Evolutionary conservation across 2,329 filamentous ascomycete species (phyloP).

Genomic region (Penicillium sp.): DNA sequence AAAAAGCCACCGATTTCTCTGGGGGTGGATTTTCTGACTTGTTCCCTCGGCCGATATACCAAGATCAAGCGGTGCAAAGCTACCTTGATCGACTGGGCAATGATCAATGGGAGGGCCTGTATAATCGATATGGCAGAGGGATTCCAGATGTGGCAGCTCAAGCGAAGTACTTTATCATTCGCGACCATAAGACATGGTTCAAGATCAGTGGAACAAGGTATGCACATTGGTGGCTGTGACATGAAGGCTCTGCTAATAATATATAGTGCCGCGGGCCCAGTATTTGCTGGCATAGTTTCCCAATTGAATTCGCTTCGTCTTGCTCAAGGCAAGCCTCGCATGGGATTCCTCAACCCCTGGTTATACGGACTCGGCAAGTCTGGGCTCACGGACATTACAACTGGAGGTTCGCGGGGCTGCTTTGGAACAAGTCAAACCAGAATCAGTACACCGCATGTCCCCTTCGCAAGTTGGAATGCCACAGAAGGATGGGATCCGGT

Average conservation of each 20-base stretch:
- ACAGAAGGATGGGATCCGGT: conserved; percentile 49
- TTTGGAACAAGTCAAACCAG: conserved; percentile 33
- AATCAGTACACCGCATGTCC: conserved; percentile 32
- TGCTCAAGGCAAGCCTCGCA: conserved; percentile 46
- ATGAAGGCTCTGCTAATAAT: conserved; percentile 9
- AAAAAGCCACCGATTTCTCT: conserved; percentile 51
- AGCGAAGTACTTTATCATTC: conserved; percentile 39
- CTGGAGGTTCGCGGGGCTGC: conserved; percentile 47
- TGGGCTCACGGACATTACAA: conserved; percentile 48
- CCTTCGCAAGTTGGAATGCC: conserved; percentile 49
- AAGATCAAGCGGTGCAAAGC: conserved; percentile 40
- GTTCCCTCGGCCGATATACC: conserved; percentile 47
- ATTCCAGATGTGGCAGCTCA: conserved; percentile 61
- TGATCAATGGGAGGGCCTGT: conserved; percentile 42
- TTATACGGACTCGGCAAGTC: conserved; percentile 47
- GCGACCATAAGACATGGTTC: conserved; percentile 33
- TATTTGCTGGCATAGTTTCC: conserved; percentile 58
- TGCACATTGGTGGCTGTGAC: conserved; percentile 7
- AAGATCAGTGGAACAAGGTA: conserved; percentile 47
- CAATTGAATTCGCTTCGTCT: conserved; percentile 61
- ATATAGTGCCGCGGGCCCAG: conserved; percentile 53
- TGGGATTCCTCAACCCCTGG: conserved; percentile 61
- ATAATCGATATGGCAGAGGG: conserved; percentile 51
- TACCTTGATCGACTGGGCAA: conserved; percentile 44
- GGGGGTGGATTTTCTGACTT: conserved; percentile 47